These are phyloP conservation scores for Teratosphaeria viscida DNA, from an alignment of 2,329 filamentous ascomycete genomes.

Conservation along the genomic window DNA sequence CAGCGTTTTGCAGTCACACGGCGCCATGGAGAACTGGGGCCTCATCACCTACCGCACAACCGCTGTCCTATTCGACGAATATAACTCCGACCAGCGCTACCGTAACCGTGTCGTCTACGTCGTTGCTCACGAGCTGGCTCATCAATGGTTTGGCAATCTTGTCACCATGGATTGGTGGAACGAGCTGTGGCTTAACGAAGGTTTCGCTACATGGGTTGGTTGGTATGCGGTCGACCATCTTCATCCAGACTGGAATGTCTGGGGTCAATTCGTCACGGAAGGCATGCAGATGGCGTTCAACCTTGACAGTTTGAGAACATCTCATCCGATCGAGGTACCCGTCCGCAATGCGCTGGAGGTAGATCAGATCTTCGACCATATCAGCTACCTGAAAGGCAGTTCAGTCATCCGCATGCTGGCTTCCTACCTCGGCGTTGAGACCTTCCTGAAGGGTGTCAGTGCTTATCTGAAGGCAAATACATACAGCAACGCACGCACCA, in stretches of 20 bases:
- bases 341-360: constrained; percentile 90
- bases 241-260: constrained; percentile 94
- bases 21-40: constrained; percentile 95
- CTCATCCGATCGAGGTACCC: constrained; percentile 91
- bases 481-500: constrained; percentile 83
- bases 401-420: constrained; percentile 95
- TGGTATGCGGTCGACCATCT: constrained; percentile 88
- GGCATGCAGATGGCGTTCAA: constrained; percentile 84
- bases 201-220: constrained; percentile 96
- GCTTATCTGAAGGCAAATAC: constrained; percentile 81
- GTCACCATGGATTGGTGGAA: constrained; percentile 90
- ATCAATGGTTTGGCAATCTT: constrained; percentile 93
- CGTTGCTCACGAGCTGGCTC: constrained; percentile 92
- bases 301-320: constrained; percentile 80
- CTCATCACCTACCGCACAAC: constrained; percentile 88
- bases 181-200: constrained; percentile 80
- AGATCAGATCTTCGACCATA: constrained; percentile 95
- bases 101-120: constrained; percentile 94
- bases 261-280: constrained; percentile 95
- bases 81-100: constrained; percentile 75
- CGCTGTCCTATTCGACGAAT: constrained; percentile 89
- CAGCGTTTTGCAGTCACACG: constrained; percentile 43
- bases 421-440: constrained; percentile 75
- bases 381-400: constrained; percentile 93
- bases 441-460: constrained; percentile 81